phyloP scores from a whole-genome alignment of 805 yeast species.

The Sungouiozyma ichnusensis region DNA sequence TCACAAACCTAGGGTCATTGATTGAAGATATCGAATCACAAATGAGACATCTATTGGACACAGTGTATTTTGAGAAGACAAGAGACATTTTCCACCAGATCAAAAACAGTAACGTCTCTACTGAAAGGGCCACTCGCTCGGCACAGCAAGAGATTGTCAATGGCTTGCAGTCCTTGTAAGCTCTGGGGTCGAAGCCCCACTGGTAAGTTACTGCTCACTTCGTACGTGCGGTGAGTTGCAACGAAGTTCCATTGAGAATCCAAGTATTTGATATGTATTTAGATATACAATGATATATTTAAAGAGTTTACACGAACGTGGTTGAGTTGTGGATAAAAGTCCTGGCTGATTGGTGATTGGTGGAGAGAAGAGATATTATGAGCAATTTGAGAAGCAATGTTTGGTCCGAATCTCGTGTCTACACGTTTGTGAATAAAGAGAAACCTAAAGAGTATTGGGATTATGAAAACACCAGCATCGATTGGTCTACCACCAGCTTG shows the following conservation, averaged over 20 bases:
- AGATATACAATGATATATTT: not conserved
- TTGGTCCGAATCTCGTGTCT: slow-evolving; percentile 49
- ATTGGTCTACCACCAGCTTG: slow-evolving; percentile 45
- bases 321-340: too few species aligned
- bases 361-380: not conserved
- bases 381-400: slow-evolving; percentile 24
- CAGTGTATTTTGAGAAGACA: slow-evolving; percentile 91
- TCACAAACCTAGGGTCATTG: slow-evolving; percentile 73
- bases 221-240: not conserved
- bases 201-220: not conserved
- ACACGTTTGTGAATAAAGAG: slow-evolving; percentile 60
- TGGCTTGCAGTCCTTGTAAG: slow-evolving; percentile 22
- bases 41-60: slow-evolving; percentile 78
- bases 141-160: slow-evolving; percentile 30
- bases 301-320: too few species aligned
- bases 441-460: slow-evolving; percentile 78
- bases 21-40: slow-evolving; percentile 84
- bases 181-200: not conserved
- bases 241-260: not conserved
- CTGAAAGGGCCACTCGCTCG: slow-evolving; percentile 17
- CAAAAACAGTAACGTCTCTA: slow-evolving; percentile 30
- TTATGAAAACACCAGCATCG: slow-evolving; percentile 56
- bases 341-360: too few species aligned
- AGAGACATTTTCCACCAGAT: slow-evolving; percentile 73
- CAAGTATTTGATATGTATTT: not conserved